Percentiles rank a stretch among this genome's conserved stretches.
Evolutionary conservation across 306 rosid genomes (phyloP).

Genomic region (Lithocarpus polystachyus): DNA sequence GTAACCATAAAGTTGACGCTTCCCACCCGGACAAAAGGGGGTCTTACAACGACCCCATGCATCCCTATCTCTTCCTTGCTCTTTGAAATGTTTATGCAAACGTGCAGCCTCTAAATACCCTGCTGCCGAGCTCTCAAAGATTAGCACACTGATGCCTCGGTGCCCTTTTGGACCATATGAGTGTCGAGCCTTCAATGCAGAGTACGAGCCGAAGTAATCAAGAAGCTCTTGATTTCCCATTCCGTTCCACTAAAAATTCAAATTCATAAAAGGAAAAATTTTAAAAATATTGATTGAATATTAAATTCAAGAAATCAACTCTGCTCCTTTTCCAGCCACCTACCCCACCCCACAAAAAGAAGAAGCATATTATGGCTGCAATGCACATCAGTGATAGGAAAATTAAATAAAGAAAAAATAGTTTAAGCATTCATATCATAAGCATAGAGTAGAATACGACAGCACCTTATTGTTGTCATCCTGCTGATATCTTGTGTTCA

Average conservation of each 20-base stretch:
- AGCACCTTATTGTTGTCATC: constrained; percentile 35
- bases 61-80: constrained; percentile 40
- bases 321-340: too few relatives aligned
- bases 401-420: background rate
- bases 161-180: constrained; percentile 53
- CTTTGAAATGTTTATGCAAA: constrained; percentile 45
- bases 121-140: constrained; percentile 35
- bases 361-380: background rate
- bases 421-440: background rate
- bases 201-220: constrained; percentile 38
- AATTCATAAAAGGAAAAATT: background rate
- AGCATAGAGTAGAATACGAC: constrained; percentile 4
- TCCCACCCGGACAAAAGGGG: constrained; percentile 36
- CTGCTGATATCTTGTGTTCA: constrained; percentile 43
- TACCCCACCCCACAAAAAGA: background rate
- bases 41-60: constrained; percentile 33
- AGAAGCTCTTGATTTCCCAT: constrained; percentile 55
- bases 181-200: constrained; percentile 46
- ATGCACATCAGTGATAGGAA: background rate
- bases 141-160: constrained; percentile 39
- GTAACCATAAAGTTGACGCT: constrained; percentile 49
- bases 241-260: constrained; percentile 45
- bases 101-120: constrained; percentile 44
- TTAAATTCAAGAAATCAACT: too few relatives aligned
- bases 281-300: too few relatives aligned